Base-by-base conservation (phyloP, 202 grass and related monocot genomes). In the Zoysia matrella region DNA sequence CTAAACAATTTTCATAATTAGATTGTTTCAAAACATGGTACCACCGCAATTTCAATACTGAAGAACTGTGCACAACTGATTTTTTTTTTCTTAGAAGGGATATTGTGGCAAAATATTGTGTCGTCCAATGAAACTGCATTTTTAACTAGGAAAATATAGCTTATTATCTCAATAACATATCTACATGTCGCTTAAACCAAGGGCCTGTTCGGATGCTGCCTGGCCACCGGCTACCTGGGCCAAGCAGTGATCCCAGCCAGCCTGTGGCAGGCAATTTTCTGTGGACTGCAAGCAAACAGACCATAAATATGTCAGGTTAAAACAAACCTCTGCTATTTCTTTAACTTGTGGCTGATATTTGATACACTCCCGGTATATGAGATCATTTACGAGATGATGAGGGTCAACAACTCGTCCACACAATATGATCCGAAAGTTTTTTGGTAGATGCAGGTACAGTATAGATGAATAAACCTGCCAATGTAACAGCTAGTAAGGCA, bases 381-480 rank as follows among this genome's bases (percentile, higher is more conserved):
- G 84, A 83, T 97, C 91, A 82, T 72, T 82, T 65, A 75, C 83
- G 62, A 88, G 69, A 66, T 44, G 55, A 61, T 91, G 91, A 60
- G 84, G 84, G 64, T 86, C 80, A 88, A 97, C 91, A 90, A 49
- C 73, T 87, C 65, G 80, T 82, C 91, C 91, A 84, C 94, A 79
- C 74, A 97, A 83, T 61, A 94, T 70, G 78, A 97, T 79, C 82
- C 77, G 80, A 60, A 97, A 94, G n/a, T 68, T 71, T 81, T 82
- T 8, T 46, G 94, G 94, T 81, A 93, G 45, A 88, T 75, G 89
- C 55, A 97, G 84, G 71, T 97, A 97, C 64, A 97, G 80, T 61
- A 97, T 94, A 71, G 91, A 93, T 83, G 87, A 80, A 82, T 97
- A 97, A 67, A 87, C 94, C 94, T 97, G 89, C 30, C 39, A 76